Base-by-base conservation (phyloP, 139 green algal genomes). In the Dunaliella primolecta region DNA sequence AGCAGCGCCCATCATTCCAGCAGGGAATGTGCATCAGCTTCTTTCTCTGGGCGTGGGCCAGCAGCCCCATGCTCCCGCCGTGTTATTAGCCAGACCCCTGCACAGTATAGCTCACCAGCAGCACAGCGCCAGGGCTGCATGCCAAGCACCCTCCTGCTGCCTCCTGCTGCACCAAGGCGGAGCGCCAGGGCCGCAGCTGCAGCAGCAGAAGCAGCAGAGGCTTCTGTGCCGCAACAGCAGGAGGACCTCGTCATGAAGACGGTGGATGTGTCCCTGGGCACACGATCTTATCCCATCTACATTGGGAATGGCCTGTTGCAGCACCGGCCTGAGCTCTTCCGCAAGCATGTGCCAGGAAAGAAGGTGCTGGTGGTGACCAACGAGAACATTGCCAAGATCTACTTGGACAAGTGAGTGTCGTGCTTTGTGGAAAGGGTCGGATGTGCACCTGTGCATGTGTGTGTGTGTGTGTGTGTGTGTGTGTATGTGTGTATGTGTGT, bases 271-370 rank as follows among this genome's bases (percentile, higher is more conserved):
- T 90, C 95, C 55, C 86, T 99, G 38, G 96, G 95, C 1, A 93
- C 98, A 74, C 92, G 97, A 3, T 94, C 92, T 2, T 99, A 99
- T 84, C 97, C 97, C 33, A 99, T 99, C 75, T 98, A 99, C 91
- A 98, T 99, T 27, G 97, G 96, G 33, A 78, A 82, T 0, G 92
- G 89, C 37, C 87, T 99, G 36, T 87, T 99, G 36, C 86, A 96
- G 46, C 75, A 94, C 31, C 78, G 85, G 80, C 87, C 83, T 1
- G 92, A 94, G 57, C 84, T 97, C 36, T 88, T 99, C 75, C 85
- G 89, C 29, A 91, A 95, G 88, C 97, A 99, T 88, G 93, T 99
- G 11, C 91, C 91, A 0, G 95, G 97, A 34, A 97, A 96, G 78
- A 90, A 91, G 3, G 96, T 95, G 21, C 87, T 99, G 0, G 90